Evolutionary conservation across 345 rosid genomes (phyloP), one percentile per base, ranked within the genome.

Genomic region (Salix exigua): DNA sequence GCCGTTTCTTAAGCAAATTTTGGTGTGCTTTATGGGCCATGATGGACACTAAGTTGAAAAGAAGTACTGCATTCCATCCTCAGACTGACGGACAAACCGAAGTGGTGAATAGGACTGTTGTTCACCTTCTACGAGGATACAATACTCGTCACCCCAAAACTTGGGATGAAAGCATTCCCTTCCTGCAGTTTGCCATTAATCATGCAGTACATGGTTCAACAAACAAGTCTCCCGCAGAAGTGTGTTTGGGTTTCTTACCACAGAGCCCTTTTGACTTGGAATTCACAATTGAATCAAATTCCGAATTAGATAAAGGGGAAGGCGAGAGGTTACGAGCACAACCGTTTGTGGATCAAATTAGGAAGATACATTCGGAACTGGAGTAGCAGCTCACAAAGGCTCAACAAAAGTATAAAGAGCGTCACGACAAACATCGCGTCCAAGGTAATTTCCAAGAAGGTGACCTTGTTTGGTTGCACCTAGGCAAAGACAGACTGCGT

Each of bases 111-210:
- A 37, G 19, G 4, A 66, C 25, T 0, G 2, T 66, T 28, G 70
- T 66, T 14, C 42, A 66, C 19, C n/a, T 66, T 12, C 70, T 66
- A 37, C 12, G 35, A 0, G 42, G 70, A 21, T 66, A 66, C 44
- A 31, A 66, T 21, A 3, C 35, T 5, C 42, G 70, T 0, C 46
- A 66, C 4, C 70, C 25, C 33, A 66, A 33, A 35, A 31, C 2
- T 5, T 66, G 70, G 70, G 46, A 66, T 66, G 70, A 66, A 10
- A 66, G 70, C 25, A 66, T 66, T 8, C 44, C 70, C 7, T 66
- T 31, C 2, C 23, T 66, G 21, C 25, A 66, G 35, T 66, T 66
- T 18, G 42, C 70, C 25, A 31, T 66, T 10, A 66, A 66, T 23
- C 70, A 37, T 2, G 9, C 25, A 31, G 19, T 66, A 7, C 48